phyloP scores from a whole-genome alignment of 768 basidiomycete genomes.

The Amanita polypyramis region DNA sequence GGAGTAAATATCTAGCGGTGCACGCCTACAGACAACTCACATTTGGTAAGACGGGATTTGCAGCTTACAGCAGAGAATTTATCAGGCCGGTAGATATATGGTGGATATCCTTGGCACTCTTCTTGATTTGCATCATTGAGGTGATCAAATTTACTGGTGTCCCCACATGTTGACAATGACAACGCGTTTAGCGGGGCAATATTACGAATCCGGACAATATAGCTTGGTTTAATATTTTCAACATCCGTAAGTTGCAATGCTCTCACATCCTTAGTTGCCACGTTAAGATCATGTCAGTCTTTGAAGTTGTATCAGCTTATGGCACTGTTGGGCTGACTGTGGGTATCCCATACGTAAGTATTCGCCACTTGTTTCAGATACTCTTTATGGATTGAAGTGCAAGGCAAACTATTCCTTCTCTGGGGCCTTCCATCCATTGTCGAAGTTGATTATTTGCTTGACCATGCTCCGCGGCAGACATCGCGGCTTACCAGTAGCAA shows the following conservation, averaged over 20 bases:
- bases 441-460: slow-evolving; percentile 76
- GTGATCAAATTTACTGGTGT: slow-evolving; percentile 25
- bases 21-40: slow-evolving; percentile 85
- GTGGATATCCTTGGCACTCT: slow-evolving; percentile 84
- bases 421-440: slow-evolving; percentile 68
- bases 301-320: slow-evolving; percentile 83
- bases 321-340: slow-evolving; percentile 85
- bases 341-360: slow-evolving; percentile 58
- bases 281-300: slow-evolving; percentile 35
- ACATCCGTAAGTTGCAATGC: slow-evolving; percentile 41
- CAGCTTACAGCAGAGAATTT: neutral
- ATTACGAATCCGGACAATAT: slow-evolving; percentile 42
- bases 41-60: slow-evolving; percentile 49
- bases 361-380: neutral
- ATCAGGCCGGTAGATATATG: slow-evolving; percentile 67
- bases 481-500: slow-evolving; percentile 79
- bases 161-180: slow-evolving; percentile 4
- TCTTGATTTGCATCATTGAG: slow-evolving; percentile 90
- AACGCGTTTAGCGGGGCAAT: slow-evolving; percentile 37
- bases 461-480: slow-evolving; percentile 96
- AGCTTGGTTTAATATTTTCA: slow-evolving; percentile 80
- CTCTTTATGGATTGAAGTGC: neutral
- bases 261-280: neutral
- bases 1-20: slow-evolving; percentile 70
- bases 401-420: slow-evolving; percentile 77